Conservation (phyloP, 140 eudicot species). For the Erigeron philadelphicus region DNA sequence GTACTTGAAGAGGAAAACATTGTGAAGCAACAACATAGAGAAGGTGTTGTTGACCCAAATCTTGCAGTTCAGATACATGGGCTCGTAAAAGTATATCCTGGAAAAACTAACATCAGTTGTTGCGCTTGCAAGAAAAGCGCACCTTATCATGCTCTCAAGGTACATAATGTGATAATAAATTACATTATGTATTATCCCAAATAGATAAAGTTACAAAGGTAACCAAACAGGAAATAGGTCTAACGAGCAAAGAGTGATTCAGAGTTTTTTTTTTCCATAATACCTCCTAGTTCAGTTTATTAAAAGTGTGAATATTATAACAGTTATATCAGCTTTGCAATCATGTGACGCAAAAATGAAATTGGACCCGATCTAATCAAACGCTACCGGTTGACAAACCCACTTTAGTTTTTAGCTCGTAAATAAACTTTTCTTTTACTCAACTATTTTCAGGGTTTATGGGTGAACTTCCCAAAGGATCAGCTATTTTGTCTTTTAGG, state of each 20-base stretch:
- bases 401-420: neutral
- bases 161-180: conserved; percentile 27
- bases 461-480: conserved; percentile 81
- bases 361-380: neutral
- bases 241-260: neutral
- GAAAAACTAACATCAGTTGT: conserved; percentile 55
- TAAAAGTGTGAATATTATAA: neutral
- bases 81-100: conserved; percentile 70
- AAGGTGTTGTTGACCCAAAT: conserved; percentile 49
- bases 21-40: conserved; percentile 61
- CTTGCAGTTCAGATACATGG: conserved; percentile 90
- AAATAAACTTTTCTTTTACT: conserved; percentile 12
- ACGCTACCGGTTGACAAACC: neutral
- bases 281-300: neutral
- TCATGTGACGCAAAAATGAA: neutral
- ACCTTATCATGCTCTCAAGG: conserved; percentile 91
- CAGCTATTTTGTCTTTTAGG: conserved; percentile 96
- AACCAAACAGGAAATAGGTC: neutral
- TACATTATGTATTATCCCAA: neutral
- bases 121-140: conserved; percentile 61
- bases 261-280: neutral
- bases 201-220: neutral
- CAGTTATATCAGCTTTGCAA: neutral
- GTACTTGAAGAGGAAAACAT: conserved; percentile 78
- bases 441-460: conserved; percentile 61